A percentile compares a stretch with the other conserved stretches of the same genome.
Evolutionary conservation across 768 basidiomycete genomes (phyloP).

Genomic region (Rossbeevera mucosa): DNA sequence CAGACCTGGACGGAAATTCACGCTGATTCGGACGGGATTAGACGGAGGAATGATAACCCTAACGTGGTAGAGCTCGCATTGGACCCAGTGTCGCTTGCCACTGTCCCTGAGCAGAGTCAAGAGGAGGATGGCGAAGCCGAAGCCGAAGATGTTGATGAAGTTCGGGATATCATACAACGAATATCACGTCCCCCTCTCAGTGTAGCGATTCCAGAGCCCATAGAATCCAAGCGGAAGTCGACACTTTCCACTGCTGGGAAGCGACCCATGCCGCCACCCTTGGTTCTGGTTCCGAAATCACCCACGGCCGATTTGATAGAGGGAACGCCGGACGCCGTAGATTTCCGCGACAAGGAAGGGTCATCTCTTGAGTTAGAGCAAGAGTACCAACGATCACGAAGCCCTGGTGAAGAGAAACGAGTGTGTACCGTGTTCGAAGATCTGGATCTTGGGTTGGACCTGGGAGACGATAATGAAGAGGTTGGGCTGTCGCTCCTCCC

Average conservation of each 20-base stretch:
- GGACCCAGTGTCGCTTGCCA: constrained; percentile 37
- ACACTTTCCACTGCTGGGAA: constrained; percentile 26
- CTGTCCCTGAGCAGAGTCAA: constrained; percentile 22
- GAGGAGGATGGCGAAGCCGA: constrained; percentile 32
- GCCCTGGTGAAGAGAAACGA: constrained; percentile 40
- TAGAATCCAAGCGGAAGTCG: constrained; percentile 33
- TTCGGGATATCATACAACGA: constrained; percentile 35
- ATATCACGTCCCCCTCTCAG: constrained; percentile 36
- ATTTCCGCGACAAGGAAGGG: constrained; percentile 16
- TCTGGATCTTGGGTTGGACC: constrained; percentile 40
- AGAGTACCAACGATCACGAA: constrained; percentile 29
- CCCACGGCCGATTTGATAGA: constrained; percentile 29
- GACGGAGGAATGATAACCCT: constrained; percentile 30
- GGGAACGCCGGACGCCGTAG: constrained; percentile 6
- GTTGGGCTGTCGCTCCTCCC: constrained; percentile 26
- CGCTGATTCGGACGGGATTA: constrained; percentile 28
- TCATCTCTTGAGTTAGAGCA: constrained; percentile 25
- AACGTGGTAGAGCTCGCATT: constrained; percentile 52
- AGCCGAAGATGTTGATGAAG: constrained; percentile 29
- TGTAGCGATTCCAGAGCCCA: constrained; percentile 40
- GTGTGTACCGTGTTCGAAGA: constrained; percentile 45
- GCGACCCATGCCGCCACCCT: constrained; percentile 38
- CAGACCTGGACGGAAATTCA: constrained; percentile 59
- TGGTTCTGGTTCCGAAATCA: constrained; percentile 45
- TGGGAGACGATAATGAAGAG: constrained; percentile 41